Evolutionary conservation across 2,329 filamentous ascomycete genomes (phyloP).

Genomic region (Geosmithia flava): DNA sequence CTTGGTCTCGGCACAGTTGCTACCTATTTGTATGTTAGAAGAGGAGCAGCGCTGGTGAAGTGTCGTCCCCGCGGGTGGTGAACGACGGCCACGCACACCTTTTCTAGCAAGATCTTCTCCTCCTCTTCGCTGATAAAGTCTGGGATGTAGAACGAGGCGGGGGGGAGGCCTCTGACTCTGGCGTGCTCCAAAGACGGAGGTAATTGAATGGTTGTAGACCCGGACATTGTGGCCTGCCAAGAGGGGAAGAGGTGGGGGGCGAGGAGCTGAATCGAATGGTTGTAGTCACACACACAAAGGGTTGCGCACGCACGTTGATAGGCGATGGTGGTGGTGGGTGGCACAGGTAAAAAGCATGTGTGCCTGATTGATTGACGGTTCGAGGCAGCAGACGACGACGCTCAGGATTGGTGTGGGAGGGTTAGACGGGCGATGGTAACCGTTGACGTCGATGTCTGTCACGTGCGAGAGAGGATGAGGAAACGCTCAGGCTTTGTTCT

Average conservation of each 20-base stretch:
- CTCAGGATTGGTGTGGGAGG: no score
- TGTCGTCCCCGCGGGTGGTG: not conserved
- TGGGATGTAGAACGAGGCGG: conserved; percentile 70
- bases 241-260: no score
- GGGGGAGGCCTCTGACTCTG: conserved; percentile 43
- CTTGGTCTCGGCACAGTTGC: conserved; percentile 55
- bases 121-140: conserved; percentile 71
- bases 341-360: not conserved
- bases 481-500: not conserved
- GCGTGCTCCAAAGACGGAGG: conserved; percentile 36
- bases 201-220: conserved; percentile 11
- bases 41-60: not conserved
- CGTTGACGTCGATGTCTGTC: not conserved
- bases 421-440: no score
- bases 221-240: not conserved
- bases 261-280: not conserved
- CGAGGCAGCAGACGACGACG: not conserved
- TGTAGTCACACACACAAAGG: not conserved
- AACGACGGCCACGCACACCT: conserved; percentile 32
- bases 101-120: conserved; percentile 57
- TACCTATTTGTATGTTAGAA: conserved; percentile 25
- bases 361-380: not conserved
- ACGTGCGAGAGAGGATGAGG: not conserved
- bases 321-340: not conserved
- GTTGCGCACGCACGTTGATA: not conserved